phyloP scores from a whole-genome alignment of 2,329 filamentous ascomycete genomes.

The Beauveria medogensis region DNA sequence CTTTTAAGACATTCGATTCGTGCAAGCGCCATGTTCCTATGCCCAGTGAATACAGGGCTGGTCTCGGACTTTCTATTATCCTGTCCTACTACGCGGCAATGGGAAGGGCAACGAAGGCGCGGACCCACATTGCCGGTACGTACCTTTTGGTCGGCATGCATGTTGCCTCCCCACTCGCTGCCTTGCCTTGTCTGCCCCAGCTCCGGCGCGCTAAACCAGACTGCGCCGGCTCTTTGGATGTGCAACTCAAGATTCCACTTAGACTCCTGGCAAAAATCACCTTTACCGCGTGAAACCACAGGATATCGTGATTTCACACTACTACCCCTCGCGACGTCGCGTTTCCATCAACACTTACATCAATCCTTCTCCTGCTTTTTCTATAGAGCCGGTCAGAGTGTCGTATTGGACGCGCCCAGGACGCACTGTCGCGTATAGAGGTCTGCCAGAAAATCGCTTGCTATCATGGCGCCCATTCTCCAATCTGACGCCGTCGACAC shows the following conservation, averaged over 20 bases:
- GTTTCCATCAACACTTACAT: background rate
- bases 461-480: conserved; percentile 47
- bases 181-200: background rate
- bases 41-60: background rate
- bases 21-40: background rate
- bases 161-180: conserved; percentile 15
- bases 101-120: no score
- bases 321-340: background rate
- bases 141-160: conserved; percentile 14
- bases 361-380: background rate
- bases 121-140: background rate
- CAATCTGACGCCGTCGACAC: conserved; percentile 45
- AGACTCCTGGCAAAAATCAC: conserved; percentile 12
- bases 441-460: conserved; percentile 22
- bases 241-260: conserved; percentile 28
- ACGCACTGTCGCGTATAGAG: conserved; percentile 46
- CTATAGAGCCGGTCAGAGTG: background rate
- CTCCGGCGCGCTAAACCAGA: conserved; percentile 24
- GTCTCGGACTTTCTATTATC: conserved; percentile 2
- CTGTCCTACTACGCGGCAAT: background rate
- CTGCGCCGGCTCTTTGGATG: conserved; percentile 23
- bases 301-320: background rate
- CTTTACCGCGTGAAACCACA: background rate
- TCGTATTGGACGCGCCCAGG: conserved; percentile 37
- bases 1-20: background rate